Conservation (phyloP, 345 rosid genomes). For the Cardiospermum halicacabum region DNA sequence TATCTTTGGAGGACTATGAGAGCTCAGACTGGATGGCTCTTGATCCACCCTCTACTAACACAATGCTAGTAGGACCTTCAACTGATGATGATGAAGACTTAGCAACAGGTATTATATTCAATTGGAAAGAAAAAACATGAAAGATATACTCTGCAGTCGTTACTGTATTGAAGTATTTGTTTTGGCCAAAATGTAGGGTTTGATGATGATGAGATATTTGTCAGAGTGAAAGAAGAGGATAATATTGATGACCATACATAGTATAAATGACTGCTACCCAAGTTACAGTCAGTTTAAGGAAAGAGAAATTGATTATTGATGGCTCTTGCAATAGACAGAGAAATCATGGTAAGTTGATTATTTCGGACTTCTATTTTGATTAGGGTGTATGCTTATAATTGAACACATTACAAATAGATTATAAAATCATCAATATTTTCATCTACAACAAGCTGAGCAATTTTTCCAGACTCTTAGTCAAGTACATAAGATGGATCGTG, state of each 20-base stretch:
- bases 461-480: not conserved
- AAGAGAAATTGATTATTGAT: not conserved
- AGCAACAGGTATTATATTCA: constrained; percentile 45
- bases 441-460: not conserved
- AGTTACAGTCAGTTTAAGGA: not conserved
- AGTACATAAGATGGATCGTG: not conserved
- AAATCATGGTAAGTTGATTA: not conserved
- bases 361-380: not conserved
- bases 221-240: constrained; percentile 40
- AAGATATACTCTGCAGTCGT: not conserved
- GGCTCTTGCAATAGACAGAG: not conserved
- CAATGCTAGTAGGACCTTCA: constrained; percentile 33
- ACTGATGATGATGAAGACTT: constrained; percentile 59
- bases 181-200: constrained; percentile 53
- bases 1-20: constrained; percentile 41
- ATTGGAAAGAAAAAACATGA: constrained; percentile 8
- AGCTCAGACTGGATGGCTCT: constrained; percentile 71
- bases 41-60: constrained; percentile 36
- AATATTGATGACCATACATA: constrained; percentile 19
- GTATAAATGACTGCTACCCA: not conserved
- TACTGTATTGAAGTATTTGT: not conserved
- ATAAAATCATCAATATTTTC: no score
- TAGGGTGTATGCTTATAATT: constrained; percentile 3
- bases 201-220: constrained; percentile 70
- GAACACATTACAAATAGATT: no score